Percentiles rank a stretch among this genome's conserved stretches.
These are phyloP conservation scores for Caryopteris hybrid DNA, from an alignment of 305 asterid genomes.

Conservation along the genomic window DNA sequence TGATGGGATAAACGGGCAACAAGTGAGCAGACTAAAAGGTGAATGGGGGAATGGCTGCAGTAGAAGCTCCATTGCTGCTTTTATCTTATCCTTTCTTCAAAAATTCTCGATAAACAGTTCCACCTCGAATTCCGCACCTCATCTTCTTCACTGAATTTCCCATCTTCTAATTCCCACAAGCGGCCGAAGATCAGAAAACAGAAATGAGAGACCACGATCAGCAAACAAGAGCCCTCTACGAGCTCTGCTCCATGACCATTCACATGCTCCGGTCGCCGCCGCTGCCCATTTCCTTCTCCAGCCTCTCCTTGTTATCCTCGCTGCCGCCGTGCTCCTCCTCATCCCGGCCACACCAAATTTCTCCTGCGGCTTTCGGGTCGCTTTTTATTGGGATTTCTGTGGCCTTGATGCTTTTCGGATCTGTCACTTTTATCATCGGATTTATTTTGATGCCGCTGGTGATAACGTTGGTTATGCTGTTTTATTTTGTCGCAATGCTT, in stretches of 20 bases:
- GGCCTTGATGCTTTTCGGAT: conserved; percentile 39
- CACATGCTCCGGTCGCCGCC: conserved; percentile 40
- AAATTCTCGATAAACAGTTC: too few species aligned
- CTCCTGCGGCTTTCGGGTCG: conserved; percentile 37
- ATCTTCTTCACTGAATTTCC: too few species aligned
- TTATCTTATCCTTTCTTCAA: too few species aligned
- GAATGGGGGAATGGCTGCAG: conserved; percentile 10
- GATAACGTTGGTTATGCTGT: conserved; percentile 22
- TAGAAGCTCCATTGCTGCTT: not conserved
- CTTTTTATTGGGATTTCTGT: conserved; percentile 32
- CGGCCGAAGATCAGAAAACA: too few species aligned
- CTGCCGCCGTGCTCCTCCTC: conserved; percentile 16
- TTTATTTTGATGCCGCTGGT: conserved; percentile 34
- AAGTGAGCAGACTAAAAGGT: too few species aligned
- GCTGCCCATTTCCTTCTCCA: conserved; percentile 23
- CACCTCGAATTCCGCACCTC: too few species aligned
- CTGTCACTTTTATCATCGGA: conserved; percentile 31
- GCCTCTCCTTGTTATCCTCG: not conserved
- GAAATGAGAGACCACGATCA: conserved; percentile 28
- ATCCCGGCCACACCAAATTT: conserved; percentile 17
- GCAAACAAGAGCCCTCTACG: conserved; percentile 35
- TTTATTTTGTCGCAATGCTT: conserved; percentile 24
- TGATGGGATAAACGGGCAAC: too few species aligned
- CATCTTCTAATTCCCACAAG: too few species aligned
- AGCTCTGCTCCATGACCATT: conserved; percentile 42